A percentile compares a stretch with the other conserved stretches of the same genome.
Conservation (phyloP, 1,139 yeast species). For the Taphrina flavorubra region DNA sequence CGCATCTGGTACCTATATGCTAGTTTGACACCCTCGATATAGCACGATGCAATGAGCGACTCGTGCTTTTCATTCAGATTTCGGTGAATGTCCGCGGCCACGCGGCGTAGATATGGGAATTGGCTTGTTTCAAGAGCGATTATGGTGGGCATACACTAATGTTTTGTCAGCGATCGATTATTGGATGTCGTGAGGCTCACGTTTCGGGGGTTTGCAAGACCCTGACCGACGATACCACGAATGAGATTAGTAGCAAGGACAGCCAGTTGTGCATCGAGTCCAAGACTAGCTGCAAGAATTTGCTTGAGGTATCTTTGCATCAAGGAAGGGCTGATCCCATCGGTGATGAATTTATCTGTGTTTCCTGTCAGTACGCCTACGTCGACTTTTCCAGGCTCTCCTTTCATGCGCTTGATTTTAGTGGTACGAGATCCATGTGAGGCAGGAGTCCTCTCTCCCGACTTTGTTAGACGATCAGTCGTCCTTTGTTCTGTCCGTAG, state of each 20-base stretch:
- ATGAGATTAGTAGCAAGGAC: conserved; percentile 61
- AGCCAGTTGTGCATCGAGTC: conserved; percentile 58
- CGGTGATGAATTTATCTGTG: conserved; percentile 32
- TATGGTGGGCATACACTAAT: conserved; percentile 64
- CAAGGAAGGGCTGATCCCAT: conserved; percentile 57
- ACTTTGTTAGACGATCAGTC: conserved; percentile 15
- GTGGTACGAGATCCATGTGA: conserved; percentile 1
- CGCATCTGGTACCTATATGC: conserved; percentile 59
- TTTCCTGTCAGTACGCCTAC: conserved; percentile 25
- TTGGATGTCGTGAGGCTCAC: conserved; percentile 18
- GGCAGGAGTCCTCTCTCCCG: neutral
- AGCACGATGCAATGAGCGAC: conserved; percentile 68
- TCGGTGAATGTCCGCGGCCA: conserved; percentile 62
- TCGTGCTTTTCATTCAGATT: conserved; percentile 70
- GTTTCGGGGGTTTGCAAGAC: conserved; percentile 73
- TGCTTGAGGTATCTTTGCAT: conserved; percentile 65
- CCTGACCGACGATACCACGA: conserved; percentile 63
- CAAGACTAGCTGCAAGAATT: conserved; percentile 60
- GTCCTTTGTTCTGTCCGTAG: conserved; percentile 15
- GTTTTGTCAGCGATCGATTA: neutral
- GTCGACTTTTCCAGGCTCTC: conserved; percentile 17
- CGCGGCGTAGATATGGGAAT: conserved; percentile 55
- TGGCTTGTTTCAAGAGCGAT: conserved; percentile 71
- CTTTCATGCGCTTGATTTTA: conserved; percentile 8
- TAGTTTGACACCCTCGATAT: conserved; percentile 65